Base-by-base conservation (phyloP, 106 monocot species). In the Platanthera guangdongensis region DNA sequence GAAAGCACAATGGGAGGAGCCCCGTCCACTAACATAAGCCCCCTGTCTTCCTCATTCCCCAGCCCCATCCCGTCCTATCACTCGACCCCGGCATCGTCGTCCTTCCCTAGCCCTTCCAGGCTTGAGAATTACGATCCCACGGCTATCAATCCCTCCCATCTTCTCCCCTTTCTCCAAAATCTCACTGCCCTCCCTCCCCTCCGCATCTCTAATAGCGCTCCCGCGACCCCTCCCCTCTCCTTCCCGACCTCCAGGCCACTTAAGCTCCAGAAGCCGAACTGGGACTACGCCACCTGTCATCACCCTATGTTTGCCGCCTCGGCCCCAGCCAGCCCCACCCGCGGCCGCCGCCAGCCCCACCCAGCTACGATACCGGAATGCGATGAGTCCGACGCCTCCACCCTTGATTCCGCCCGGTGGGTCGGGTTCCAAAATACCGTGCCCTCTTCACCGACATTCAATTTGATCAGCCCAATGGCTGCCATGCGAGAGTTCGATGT, bases 341-440 rank as follows among this genome's bases (percentile, higher is more conserved):
- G 88, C 8, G 82, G 77, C 68, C 57, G 77, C 50, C 80, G 67
- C 64, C 85, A 64, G 8, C 32, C 74, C 57, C 82, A 85, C 64
- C 95, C 90, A 8, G 93, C 90, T n/a, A 72, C 95, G 5, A 93
- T 96, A 32, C 90, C 90, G 1, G 95, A 96, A 71, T 96, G 93
- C 25, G 88, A 91, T 51, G 95, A 96, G 77, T 93, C 93, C 4
- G 95, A 93, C 47, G 89, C 82, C 16, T 96, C 90, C 15, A 85
- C 95, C 9, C 78, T 92, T 0, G 90, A 93, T 57, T 93, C 90
- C 7, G 84, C 87, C 15, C 80, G 81, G 52, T 96, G 93, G 95
- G 85, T 86, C 45, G 83, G 90, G 80, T 90, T 89, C 81, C 93
- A 87, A 47, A 85, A 25, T 28, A 85, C 92, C 0, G 93, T 93